Evolutionary conservation across 1,284 basidiomycete species (phyloP), one percentile per base, ranked within the genome.

Genomic region (Fereydounia khargensis): DNA sequence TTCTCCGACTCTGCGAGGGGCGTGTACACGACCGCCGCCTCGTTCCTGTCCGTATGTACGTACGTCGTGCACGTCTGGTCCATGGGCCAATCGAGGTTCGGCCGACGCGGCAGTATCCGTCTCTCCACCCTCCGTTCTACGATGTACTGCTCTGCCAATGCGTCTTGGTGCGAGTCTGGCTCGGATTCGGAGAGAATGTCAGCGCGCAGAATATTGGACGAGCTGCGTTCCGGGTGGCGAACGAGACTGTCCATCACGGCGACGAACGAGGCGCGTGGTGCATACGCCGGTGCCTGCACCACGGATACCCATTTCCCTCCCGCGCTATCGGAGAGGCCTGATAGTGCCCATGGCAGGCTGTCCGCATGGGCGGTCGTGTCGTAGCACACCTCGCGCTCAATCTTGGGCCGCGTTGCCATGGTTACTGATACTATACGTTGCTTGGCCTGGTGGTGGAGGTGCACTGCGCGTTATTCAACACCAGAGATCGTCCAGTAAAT

Each of bases 201-300:
- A 7, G 68, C 69, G 1, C 72, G 60, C 10, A 66, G 40, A 35
- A 74, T 74, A 34, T 54, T 68, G 17, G 60, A 52, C 21, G 60
- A 65, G 31, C 64, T 73, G 21, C 66, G 61, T 28, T 74, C 72
- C 2, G 72, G 70, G 47, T 73, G 65, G 3, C 47, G 42, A 13
- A 71, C 64, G 16, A 73, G 49, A 16, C 38, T 55, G 10, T 58
- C 42, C 66, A 74, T 70, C 7, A 65, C 57, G 11, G 22, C 32
- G 9, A 50, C 35, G 61, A 65, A 74, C 40, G 44, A 39, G 14
- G n/a, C 28, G 6, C 60, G 21, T 4, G 58, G 45, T 20, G 64
- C 62, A 28, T 46, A 48, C 4, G 67, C 65, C 0, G 60, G 52
- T 3, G 60, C 56, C n/a, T n/a, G n/a, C n/a, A n/a, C n/a, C n/a